Conservation (phyloP, 352 stramenopile genomes). For the Globisporangium solare region DNA sequence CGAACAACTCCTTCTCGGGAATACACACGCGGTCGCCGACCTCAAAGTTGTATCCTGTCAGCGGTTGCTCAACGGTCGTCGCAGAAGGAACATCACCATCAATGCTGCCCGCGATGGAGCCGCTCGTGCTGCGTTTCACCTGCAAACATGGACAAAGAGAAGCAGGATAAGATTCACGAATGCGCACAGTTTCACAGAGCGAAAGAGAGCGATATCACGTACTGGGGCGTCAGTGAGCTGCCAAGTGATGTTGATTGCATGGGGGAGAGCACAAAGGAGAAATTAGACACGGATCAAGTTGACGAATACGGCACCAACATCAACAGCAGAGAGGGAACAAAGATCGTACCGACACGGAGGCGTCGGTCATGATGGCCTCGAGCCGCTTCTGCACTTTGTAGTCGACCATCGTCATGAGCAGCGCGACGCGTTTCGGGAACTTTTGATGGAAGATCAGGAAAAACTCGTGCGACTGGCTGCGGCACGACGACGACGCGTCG, state of each 20-base stretch:
- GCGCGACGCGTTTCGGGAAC: conserved; percentile 68
- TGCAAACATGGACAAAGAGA: background rate
- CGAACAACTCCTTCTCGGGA: conserved; percentile 81
- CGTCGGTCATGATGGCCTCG: conserved; percentile 41
- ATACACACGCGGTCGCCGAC: conserved; percentile 78
- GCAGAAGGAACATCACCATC: conserved; percentile 31
- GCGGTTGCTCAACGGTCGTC: conserved; percentile 15
- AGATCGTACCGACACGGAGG: background rate
- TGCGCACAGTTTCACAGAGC: no score
- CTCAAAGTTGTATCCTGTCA: conserved; percentile 41
- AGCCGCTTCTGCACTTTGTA: conserved; percentile 83
- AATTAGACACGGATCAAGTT: background rate
- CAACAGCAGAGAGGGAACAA: background rate
- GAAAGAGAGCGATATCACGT: background rate
- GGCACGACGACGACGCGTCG: conserved; percentile 72
- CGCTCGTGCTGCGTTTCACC: conserved; percentile 11
- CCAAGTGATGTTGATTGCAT: no score
- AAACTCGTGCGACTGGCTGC: conserved; percentile 59
- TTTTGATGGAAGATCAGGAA: conserved; percentile 70
- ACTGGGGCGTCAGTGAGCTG: conserved; percentile 8
- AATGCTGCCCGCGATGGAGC: conserved; percentile 31
- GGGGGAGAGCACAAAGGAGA: no score
- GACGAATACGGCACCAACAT: background rate
- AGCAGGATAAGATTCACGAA: no score
- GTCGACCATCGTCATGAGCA: conserved; percentile 66